Base-by-base conservation (phyloP, 1,284 basidiomycete species). In the Bondarzewia mesenterica region DNA sequence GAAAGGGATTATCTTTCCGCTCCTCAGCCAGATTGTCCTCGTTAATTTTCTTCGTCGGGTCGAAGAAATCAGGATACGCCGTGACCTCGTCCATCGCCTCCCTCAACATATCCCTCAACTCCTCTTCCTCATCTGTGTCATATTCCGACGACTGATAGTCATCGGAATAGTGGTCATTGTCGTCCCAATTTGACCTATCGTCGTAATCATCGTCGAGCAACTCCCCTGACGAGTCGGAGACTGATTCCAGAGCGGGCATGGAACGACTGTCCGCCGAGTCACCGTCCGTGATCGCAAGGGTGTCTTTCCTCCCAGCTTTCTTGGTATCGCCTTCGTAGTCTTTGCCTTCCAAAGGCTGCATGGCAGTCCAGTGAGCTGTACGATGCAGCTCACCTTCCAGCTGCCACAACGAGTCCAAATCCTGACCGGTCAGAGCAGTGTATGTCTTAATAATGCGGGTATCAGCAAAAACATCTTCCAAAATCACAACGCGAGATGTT, bases 1-100 rank as follows among this genome's bases (percentile, higher is more conserved):
- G 61, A 61, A 89, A 86, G 0, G 85, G 82, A 56, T 89, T 89
- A 14, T 70, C 75, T 60, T 80, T 81, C 47, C 72, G 68, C 47
- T 78, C 77, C 45, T 79, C 74, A 14, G 67, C 61, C 10, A 71
- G 53, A 2, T 71, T 63, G 35, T 75, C 68, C 26, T 68, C 72
- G 7, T 68, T 61, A 12, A 68, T 64, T 4, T 66, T 60, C 20
- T 68, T 61, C 10, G 65, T 66, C 20, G 64, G 61, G 55, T 78
- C 72, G 43, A 77, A 69, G 60, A 78, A 78, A 48, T 80, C 82
- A 8, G 74, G 67, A 48, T 67, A 70, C 42, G 77, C 77, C 55
- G 76, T 69, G 1, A 75, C 78, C 8, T 72, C 67, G 51, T 86
- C 79, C 82, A 87, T 85, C 5, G 85, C 86, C 58, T 85, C 81